A percentile compares a stretch with the other conserved stretches of the same genome.
These are phyloP conservation scores for Beauveria asiatica DNA, from an alignment of 2,329 filamentous ascomycete genomes.

Conservation along the genomic window DNA sequence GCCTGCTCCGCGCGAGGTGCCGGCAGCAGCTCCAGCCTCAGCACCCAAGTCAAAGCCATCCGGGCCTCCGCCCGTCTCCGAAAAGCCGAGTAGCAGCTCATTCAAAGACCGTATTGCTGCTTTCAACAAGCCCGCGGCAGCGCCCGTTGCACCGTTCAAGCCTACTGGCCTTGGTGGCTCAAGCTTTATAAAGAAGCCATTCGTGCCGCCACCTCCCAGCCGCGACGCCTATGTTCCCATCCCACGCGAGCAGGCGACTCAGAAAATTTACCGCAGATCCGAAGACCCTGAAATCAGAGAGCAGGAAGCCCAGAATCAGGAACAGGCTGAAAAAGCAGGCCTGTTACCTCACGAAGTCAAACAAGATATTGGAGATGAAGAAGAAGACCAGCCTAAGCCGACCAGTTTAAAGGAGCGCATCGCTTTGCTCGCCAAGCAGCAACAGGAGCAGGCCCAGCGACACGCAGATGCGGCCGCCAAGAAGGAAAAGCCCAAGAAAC, in stretches of 20 bases:
- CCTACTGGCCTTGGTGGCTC: conserved; percentile 56
- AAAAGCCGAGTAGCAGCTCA: conserved; percentile 67
- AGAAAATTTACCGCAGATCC: conserved; percentile 75
- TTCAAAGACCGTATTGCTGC: conserved; percentile 95
- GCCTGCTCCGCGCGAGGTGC: conserved; percentile 23
- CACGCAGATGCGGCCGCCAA: conserved; percentile 70
- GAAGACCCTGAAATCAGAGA: conserved; percentile 71
- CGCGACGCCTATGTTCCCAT: conserved; percentile 84
- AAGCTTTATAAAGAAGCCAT: conserved; percentile 90
- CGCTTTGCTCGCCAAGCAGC: conserved; percentile 86
- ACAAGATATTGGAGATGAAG: conserved; percentile 42
- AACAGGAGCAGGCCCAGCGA: conserved; percentile 77
- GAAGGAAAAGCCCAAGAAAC: conserved; percentile 79
- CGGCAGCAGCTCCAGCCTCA: conserved; percentile 34
- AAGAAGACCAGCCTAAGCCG: conserved; percentile 80
- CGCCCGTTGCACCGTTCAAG: conserved; percentile 85
- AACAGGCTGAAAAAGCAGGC: conserved; percentile 61
- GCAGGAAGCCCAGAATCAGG: conserved; percentile 55
- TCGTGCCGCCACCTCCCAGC: conserved; percentile 89
- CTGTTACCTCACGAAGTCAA: conserved; percentile 34
- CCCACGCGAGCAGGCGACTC: conserved; percentile 57
- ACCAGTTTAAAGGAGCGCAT: conserved; percentile 93
- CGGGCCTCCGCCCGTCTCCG: conserved; percentile 57
- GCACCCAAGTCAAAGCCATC: conserved; percentile 34
- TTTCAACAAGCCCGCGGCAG: conserved; percentile 84